Evolutionary conservation across 306 rosid species (phyloP).

Genomic region (Arachis hypogaea): DNA sequence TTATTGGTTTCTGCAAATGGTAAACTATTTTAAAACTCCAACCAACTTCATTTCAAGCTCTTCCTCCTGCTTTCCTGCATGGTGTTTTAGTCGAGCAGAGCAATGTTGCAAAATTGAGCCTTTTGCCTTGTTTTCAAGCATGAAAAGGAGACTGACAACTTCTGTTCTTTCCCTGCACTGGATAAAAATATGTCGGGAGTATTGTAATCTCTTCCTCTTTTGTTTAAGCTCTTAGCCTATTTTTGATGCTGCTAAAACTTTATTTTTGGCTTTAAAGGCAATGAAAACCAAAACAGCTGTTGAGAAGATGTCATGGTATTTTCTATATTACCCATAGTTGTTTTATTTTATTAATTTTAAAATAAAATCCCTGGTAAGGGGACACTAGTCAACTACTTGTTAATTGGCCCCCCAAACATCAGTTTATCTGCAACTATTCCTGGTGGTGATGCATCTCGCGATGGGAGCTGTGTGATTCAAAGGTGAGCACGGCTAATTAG

Average conservation of each 20-base stretch:
- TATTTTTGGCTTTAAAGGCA: conserved; percentile 68
- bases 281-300: conserved; percentile 64
- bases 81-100: conserved; percentile 51
- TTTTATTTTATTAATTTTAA: conserved; percentile 48
- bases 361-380: conserved; percentile 97
- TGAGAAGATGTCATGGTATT: conserved; percentile 81
- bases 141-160: conserved; percentile 78
- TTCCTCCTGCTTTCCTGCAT: conserved; percentile 33
- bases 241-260: conserved; percentile 73
- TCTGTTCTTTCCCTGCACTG: conserved; percentile 78
- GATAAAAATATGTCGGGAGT: conserved; percentile 89
- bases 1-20: conserved; percentile 44
- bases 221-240: conserved; percentile 56
- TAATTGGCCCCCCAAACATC: conserved; percentile 88
- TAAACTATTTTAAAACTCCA: conserved; percentile 48
- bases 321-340: conserved; percentile 53
- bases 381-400: conserved; percentile 84
- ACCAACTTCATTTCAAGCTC: conserved; percentile 55
- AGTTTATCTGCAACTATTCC: conserved; percentile 91
- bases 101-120: conserved; percentile 57
- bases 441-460: conserved; percentile 97
- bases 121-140: conserved; percentile 72
- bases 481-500: conserved; percentile 99
- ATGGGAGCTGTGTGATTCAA: conserved; percentile 85
- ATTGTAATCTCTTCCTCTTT: conserved; percentile 70